Conservation (phyloP, 108 stramenopile genomes). For the Nitzschia sp. region DNA sequence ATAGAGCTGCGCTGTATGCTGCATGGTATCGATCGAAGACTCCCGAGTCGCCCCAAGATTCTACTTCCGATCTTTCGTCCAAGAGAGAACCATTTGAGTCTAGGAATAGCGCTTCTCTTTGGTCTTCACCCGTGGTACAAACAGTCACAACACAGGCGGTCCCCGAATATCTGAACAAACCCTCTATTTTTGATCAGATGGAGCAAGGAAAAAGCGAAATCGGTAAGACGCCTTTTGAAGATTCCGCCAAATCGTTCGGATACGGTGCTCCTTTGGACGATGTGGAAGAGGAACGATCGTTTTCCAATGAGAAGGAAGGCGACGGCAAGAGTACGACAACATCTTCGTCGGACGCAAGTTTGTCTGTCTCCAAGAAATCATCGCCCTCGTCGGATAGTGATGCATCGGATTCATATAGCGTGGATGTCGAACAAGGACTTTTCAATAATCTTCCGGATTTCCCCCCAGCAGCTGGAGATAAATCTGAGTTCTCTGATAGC, state of each 20-base stretch:
- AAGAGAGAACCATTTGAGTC: background rate
- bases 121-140: conserved; percentile 3
- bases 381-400: background rate
- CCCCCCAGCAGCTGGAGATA: background rate
- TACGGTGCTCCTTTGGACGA: background rate
- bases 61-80: background rate
- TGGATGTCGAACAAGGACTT: conserved; percentile 4
- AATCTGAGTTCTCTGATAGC: too few species aligned
- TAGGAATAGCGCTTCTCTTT: background rate
- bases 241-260: background rate
- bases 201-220: background rate
- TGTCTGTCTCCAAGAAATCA: background rate
- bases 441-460: background rate
- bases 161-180: conserved; percentile 13
- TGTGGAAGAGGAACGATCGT: background rate
- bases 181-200: conserved; percentile 13
- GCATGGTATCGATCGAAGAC: conserved; percentile 5
- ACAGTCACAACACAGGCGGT: conserved; percentile 5
- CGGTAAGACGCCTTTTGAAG: background rate
- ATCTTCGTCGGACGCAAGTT: background rate
- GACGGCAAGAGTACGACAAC: background rate
- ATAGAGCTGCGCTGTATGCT: background rate
- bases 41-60: background rate
- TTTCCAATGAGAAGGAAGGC: background rate
- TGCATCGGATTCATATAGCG: background rate